Evolutionary conservation across 805 yeast species (phyloP).

Genomic region (Nakazawaea holstii): DNA sequence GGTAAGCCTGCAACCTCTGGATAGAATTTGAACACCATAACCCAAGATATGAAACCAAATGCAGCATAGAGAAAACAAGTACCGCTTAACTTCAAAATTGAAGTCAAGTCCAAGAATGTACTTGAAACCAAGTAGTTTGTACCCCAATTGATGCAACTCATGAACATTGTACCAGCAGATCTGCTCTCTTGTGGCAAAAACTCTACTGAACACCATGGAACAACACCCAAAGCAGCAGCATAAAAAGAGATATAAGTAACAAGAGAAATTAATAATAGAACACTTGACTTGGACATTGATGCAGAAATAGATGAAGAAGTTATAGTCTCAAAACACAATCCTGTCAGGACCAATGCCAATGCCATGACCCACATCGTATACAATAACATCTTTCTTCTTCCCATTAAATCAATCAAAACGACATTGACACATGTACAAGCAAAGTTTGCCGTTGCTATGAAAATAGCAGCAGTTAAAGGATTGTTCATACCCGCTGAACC

Average conservation of each 20-base stretch:
- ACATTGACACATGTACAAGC: conserved; percentile 49
- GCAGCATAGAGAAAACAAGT: conserved; percentile 30
- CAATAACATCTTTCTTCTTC: conserved; percentile 34
- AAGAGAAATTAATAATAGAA: conserved; percentile 24
- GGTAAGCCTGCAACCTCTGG: conserved; percentile 42
- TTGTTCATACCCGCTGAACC: conserved; percentile 43
- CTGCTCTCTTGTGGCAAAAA: conserved; percentile 36
- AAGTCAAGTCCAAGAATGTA: conserved; percentile 28
- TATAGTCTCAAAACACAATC: conserved; percentile 5
- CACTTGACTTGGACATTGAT: neutral
- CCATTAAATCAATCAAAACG: conserved; percentile 43
- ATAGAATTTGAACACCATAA: conserved; percentile 31
- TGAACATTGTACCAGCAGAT: conserved; percentile 35
- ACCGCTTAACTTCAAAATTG: conserved; percentile 22
- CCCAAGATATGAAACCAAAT: conserved; percentile 30
- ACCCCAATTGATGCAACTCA: conserved; percentile 37
- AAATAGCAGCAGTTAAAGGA: conserved; percentile 51
- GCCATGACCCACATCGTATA: conserved; percentile 34
- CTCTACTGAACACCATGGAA: conserved; percentile 42
- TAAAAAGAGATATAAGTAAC: conserved; percentile 33
- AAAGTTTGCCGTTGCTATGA: conserved; percentile 51
- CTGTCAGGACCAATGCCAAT: conserved; percentile 26
- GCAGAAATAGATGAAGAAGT: neutral
- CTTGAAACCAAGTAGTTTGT: conserved; percentile 31
- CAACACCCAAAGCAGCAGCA: conserved; percentile 37